Conservation (phyloP, 352 stramenopile species). For the Phytophthora agathidicida region DNA sequence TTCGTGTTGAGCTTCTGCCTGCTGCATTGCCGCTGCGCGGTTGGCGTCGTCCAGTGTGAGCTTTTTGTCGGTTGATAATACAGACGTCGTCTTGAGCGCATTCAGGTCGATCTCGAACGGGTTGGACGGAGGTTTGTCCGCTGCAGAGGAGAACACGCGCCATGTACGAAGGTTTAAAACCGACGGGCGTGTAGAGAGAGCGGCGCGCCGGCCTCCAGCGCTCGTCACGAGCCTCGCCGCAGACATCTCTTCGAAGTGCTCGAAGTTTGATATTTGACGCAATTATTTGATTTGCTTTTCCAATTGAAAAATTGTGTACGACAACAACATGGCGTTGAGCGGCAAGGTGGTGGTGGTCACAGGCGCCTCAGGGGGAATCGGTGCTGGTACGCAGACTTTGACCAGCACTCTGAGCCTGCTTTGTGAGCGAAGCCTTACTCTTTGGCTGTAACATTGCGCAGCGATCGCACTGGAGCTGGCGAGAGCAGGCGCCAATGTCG, state of each 20-base stretch:
- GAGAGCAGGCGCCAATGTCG: constrained; percentile 74
- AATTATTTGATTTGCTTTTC: too few species aligned
- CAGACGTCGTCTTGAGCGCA: constrained; percentile 10
- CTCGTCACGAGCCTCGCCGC: not conserved
- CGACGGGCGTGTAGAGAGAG: not conserved
- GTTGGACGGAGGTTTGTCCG: constrained; percentile 21
- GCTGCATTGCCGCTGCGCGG: constrained; percentile 22
- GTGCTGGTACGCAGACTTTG: constrained; percentile 33
- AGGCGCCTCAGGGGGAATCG: constrained; percentile 90
- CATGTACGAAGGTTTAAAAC: not conserved
- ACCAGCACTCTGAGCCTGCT: too few species aligned
- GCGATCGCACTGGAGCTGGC: constrained; percentile 75
- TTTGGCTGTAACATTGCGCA: not conserved
- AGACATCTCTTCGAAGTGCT: too few species aligned
- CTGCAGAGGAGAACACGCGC: constrained; percentile 8
- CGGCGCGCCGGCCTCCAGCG: not conserved
- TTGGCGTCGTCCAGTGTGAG: constrained; percentile 21
- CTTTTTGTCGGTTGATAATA: constrained; percentile 9
- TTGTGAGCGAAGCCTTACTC: too few species aligned
- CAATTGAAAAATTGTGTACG: not conserved
- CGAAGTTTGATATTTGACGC: not conserved
- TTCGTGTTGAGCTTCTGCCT: constrained; percentile 27
- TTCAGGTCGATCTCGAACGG: constrained; percentile 67
- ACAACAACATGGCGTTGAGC: constrained; percentile 32
- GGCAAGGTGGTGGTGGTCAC: constrained; percentile 89